phyloP scores from a whole-genome alignment of 1,139 yeast genomes.

The Nakaseomyces uthaithaninus region DNA sequence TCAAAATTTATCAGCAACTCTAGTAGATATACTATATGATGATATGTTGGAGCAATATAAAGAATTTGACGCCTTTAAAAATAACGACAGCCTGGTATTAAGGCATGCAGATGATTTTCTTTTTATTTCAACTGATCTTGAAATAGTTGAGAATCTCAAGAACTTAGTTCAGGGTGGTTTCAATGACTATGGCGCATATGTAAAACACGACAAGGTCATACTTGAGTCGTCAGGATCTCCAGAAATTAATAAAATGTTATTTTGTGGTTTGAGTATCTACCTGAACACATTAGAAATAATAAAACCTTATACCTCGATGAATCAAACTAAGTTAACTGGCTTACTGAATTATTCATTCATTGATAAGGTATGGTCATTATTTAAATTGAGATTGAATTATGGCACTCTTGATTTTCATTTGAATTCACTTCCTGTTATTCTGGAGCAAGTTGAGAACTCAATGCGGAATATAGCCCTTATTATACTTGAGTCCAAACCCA shows the following conservation, averaged over 20 bases:
- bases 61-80: constrained; percentile 27
- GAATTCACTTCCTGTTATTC: constrained; percentile 15
- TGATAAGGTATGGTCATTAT: constrained; percentile 11
- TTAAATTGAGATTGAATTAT: constrained; percentile 22
- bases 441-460: constrained; percentile 19
- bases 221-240: constrained; percentile 10
- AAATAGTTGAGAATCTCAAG: constrained; percentile 23
- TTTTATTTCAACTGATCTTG: constrained; percentile 43
- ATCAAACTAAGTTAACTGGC: constrained; percentile 13
- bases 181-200: constrained; percentile 48
- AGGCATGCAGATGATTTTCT: constrained; percentile 85
- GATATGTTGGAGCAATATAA: constrained; percentile 44
- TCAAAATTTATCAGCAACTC: constrained; percentile 60
- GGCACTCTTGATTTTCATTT: constrained; percentile 20
- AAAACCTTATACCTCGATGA: constrained; percentile 19
- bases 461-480: constrained; percentile 10
- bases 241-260: constrained; percentile 11
- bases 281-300: constrained; percentile 19
- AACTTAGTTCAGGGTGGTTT: constrained; percentile 35
- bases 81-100: constrained; percentile 38
- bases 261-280: constrained; percentile 25
- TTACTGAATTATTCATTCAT: not conserved
- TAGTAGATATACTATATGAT: constrained; percentile 72
- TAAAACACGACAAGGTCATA: constrained; percentile 47
- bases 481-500: not conserved